These are phyloP conservation scores for Pestalotiopsis sp. DNA, from an alignment of 2,329 filamentous ascomycete genomes.

Conservation along the genomic window DNA sequence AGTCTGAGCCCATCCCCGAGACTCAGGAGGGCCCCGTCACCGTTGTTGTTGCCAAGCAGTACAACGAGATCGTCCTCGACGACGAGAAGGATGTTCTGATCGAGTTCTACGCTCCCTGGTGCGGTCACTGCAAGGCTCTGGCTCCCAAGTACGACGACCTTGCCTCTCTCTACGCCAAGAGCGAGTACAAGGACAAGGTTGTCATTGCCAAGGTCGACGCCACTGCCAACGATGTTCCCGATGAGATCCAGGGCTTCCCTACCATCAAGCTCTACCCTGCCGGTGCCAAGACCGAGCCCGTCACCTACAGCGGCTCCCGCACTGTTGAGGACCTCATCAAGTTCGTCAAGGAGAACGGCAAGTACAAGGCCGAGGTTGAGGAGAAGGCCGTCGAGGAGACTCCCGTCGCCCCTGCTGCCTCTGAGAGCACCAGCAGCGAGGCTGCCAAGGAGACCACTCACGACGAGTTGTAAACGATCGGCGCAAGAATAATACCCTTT, in stretches of 20 bases:
- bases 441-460: constrained; percentile 55
- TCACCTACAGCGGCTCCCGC: constrained; percentile 87
- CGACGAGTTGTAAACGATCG: constrained; percentile 73
- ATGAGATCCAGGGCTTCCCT: constrained; percentile 96
- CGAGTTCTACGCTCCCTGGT: constrained; percentile 99
- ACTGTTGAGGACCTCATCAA: constrained; percentile 88
- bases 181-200: constrained; percentile 81
- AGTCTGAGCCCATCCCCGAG: constrained; percentile 96
- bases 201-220: constrained; percentile 97
- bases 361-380: constrained; percentile 75
- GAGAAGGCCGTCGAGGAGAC: constrained; percentile 59
- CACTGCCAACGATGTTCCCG: constrained; percentile 92
- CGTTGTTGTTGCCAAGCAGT: constrained; percentile 90
- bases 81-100: constrained; percentile 95
- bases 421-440: constrained; percentile 47
- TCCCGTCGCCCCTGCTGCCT: constrained; percentile 52
- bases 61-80: constrained; percentile 88
- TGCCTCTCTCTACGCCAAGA: constrained; percentile 73
- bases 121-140: constrained; percentile 98
- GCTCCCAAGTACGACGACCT: constrained; percentile 97
- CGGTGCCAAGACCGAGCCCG: constrained; percentile 79
- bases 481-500: constrained; percentile 20
- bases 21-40: constrained; percentile 87
- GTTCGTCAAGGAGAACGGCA: constrained; percentile 95
- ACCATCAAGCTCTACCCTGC: constrained; percentile 98